Base-by-base conservation (phyloP, 306 rosid genomes). In the Glycyrrhiza uralensis region DNA sequence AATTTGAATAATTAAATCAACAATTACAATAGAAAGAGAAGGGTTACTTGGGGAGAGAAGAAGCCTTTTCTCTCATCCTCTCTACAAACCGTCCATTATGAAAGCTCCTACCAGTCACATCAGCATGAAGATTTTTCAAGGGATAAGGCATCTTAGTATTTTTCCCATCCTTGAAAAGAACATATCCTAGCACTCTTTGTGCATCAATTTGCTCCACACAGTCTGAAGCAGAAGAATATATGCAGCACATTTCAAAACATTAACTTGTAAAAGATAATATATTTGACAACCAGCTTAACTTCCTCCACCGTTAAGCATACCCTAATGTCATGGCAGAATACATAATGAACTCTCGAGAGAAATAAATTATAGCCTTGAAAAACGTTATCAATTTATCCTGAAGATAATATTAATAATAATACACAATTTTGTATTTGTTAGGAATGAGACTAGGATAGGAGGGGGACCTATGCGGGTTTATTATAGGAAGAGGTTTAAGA, bases 71-170 rank as follows among this genome's bases (percentile, higher is more conserved):
- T 76, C 93, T 82, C 89, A 90, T 80, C 80, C 86, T 84, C 71
- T 71, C 85, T 63, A 87, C 79, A 79, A 90, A 90, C 24, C 91
- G 88, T 8, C 96, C 93, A 29, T 90, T 90, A 76, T 86, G 89
- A 77, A 90, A 90, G 85, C 93, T 86, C 81, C 88, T 79, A 13
- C 96, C 91, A 0, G 88, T 81, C 66, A 87, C 89, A 76, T 87
- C 74, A 4, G 87, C 46, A 9, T 75, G 77, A 39, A 86, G 87
- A 33, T 77, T 76, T 47, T 87, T 86, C 85, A 86, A 56, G 12
- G 93, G 96, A 44, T 82, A 90, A 23, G 93, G 60, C 61, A 90
- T 62, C 41, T 18, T 75, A 10, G 85, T 44, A 46, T 20, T 69
- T 70, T 79, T 81, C 64, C 87, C 87, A 50, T 90, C 89, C 85